Percentiles rank a stretch among this genome's conserved stretches.
Conservation (phyloP, 2,329 filamentous ascomycete genomes). For the Sarocladiaceae sp. region DNA sequence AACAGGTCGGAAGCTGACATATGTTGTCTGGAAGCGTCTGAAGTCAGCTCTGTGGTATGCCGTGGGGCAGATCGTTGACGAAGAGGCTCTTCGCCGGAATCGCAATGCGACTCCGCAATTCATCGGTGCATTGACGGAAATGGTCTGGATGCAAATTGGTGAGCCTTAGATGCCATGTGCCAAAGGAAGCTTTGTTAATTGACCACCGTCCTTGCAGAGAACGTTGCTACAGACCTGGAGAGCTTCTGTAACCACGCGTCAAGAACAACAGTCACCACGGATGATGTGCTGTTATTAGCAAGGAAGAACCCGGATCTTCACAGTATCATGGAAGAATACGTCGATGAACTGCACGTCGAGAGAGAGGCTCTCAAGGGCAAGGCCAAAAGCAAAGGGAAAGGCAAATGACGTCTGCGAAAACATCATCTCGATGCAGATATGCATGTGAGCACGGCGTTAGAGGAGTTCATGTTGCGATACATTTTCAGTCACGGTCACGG, state of each 20-base stretch:
- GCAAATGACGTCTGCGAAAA: slow-evolving; percentile 16
- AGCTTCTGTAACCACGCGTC: slow-evolving; percentile 70
- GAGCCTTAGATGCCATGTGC: no score
- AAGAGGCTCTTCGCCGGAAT: slow-evolving; percentile 58
- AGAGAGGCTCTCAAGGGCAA: slow-evolving; percentile 20
- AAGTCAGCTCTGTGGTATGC: slow-evolving; percentile 83
- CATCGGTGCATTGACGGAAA: slow-evolving; percentile 79
- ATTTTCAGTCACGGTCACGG: no score
- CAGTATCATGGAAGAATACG: slow-evolving; percentile 64
- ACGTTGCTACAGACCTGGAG: slow-evolving; percentile 53
- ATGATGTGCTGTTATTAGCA: slow-evolving; percentile 84
- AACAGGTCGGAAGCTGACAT: neutral
- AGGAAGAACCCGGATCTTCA: slow-evolving; percentile 84
- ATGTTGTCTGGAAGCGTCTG: slow-evolving; percentile 54
- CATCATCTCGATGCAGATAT: neutral
- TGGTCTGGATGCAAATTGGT: slow-evolving; percentile 87
- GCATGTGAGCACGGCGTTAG: neutral
- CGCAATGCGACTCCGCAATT: slow-evolving; percentile 90
- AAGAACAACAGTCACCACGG: slow-evolving; percentile 72
- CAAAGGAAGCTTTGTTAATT: slow-evolving; percentile 8
- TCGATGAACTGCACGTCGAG: slow-evolving; percentile 56
- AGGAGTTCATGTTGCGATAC: neutral
- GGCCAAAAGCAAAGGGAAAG: slow-evolving; percentile 26
- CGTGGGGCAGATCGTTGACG: slow-evolving; percentile 83
- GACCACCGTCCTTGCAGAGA: slow-evolving; percentile 34